phyloP scores from a whole-genome alignment of 495 filamentous ascomycete species.

The Penicillium psychrofluorescens region DNA sequence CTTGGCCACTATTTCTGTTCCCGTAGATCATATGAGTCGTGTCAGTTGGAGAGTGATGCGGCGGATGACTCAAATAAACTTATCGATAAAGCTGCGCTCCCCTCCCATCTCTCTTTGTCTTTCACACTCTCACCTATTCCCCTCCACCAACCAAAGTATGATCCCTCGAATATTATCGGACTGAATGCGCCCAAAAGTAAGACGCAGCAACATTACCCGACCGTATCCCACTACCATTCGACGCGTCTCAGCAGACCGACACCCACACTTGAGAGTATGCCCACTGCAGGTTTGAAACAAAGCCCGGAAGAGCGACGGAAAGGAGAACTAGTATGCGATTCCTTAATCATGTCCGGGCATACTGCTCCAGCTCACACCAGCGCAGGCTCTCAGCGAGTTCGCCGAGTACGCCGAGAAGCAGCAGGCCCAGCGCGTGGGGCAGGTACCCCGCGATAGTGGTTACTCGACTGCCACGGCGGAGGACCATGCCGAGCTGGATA shows the following conservation, averaged over 20 bases:
- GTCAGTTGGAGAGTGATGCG: neutral
- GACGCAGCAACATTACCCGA: conserved; percentile 15
- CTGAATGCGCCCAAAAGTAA: conserved; percentile 22
- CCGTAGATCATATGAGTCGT: neutral
- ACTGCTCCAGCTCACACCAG: conserved; percentile 2
- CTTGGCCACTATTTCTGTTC: too few relatives aligned
- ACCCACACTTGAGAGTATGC: conserved; percentile 16
- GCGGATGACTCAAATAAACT: conserved; percentile 24
- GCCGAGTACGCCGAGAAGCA: conserved; percentile 97
- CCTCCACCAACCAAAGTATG: conserved; percentile 25
- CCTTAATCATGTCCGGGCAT: neutral
- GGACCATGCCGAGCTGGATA: conserved; percentile 86
- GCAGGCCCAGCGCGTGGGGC: conserved; percentile 55
- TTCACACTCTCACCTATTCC: conserved; percentile 2
- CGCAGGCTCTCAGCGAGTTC: conserved; percentile 87
- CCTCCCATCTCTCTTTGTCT: conserved; percentile 1
- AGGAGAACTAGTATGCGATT: conserved; percentile 66
- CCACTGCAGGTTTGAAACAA: conserved; percentile 43
- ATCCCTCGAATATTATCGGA: conserved; percentile 44
- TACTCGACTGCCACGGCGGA: conserved; percentile 43
- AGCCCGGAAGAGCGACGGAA: conserved; percentile 69
- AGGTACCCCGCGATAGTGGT: conserved; percentile 35
- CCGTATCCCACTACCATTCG: conserved; percentile 14
- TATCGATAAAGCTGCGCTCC: conserved; percentile 35
- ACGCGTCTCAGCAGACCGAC: conserved; percentile 1